These are phyloP conservation scores for Sphenostylis stenocarpa DNA, from an alignment of 306 rosid species.

Conservation along the genomic window DNA sequence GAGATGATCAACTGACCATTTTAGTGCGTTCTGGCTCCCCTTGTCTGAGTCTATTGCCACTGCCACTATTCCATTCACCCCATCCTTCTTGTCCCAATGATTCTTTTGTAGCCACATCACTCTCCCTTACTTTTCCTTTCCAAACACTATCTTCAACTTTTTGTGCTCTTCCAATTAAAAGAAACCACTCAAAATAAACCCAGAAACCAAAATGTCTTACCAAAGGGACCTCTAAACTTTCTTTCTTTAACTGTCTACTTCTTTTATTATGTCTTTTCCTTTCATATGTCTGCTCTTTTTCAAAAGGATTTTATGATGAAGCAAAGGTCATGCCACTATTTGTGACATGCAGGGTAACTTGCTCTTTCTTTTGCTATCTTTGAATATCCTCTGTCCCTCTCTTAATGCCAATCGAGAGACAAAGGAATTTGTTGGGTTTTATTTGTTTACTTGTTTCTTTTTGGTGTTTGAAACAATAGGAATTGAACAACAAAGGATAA, in stretches of 20 bases:
- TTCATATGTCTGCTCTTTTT: background rate
- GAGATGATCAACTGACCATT: slow-evolving; percentile 79
- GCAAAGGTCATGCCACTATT: background rate
- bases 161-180: background rate
- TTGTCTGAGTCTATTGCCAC: slow-evolving; percentile 88
- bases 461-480: background rate
- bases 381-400: slow-evolving; percentile 32
- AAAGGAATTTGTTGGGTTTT: slow-evolving; percentile 21
- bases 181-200: background rate
- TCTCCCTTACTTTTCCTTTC: background rate
- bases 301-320: background rate
- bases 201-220: background rate
- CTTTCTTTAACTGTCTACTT: background rate
- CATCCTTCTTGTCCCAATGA: slow-evolving; percentile 57
- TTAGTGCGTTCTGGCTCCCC: slow-evolving; percentile 80
- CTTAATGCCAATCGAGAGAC: slow-evolving; percentile 16
- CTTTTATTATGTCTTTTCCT: background rate
- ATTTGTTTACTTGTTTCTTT: background rate
- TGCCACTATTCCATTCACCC: slow-evolving; percentile 71
- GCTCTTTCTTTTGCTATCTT: background rate
- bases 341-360: background rate
- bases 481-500: background rate
- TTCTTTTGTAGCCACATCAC: slow-evolving; percentile 77
- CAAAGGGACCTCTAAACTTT: background rate
- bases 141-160: background rate